Base-by-base conservation (phyloP, 805 yeast species). In the Clavispora phyllophila region DNA sequence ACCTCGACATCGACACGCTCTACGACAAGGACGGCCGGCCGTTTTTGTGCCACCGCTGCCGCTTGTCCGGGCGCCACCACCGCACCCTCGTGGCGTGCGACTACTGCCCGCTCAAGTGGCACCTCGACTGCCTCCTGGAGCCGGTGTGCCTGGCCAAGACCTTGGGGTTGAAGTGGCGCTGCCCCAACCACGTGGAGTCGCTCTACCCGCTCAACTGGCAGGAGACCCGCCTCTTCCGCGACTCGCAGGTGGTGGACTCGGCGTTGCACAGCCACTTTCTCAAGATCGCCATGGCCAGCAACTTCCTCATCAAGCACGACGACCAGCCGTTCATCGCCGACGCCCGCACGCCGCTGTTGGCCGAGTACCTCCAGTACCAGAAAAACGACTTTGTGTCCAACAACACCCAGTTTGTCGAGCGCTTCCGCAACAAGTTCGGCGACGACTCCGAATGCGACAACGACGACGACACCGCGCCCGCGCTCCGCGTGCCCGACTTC, bases 81-180 rank as follows among this genome's bases (percentile, higher is more conserved):
- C 70, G 75, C 38, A 71, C 76, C 27, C 70, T 90, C 15, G 75
- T 82, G 13, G 78, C 77, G 43, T 90, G 98, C 61, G 96, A 88
- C 55, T 85, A 82, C 55, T 90, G 98, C 61, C 71, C 83, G 0
- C 68, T 84, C 3, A 75, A 81, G 14, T 90, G 95, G 95, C 98
- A 90, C 64, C 62, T 90, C 37, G 96, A 91, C 62, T 90, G 98
- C 61, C 62, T 90, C 13, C 71, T 75, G 40, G 85, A 87, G 1
- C 95, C 96, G 1, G 65, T 87, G 51, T 73, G 87, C 13, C 70
- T 83, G 5, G 78, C 83, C 15, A 87, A 87, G 54, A 80, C 83
- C 32, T 58, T 86, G 35, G 95, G 93, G 2, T 71, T 72, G 36
- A 86, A 82, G 60, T 91, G 96, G 98, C 81, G 78, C 65, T 93